phyloP scores from a whole-genome alignment of 2,329 filamentous ascomycete species.

The Cadophora malorum region DNA sequence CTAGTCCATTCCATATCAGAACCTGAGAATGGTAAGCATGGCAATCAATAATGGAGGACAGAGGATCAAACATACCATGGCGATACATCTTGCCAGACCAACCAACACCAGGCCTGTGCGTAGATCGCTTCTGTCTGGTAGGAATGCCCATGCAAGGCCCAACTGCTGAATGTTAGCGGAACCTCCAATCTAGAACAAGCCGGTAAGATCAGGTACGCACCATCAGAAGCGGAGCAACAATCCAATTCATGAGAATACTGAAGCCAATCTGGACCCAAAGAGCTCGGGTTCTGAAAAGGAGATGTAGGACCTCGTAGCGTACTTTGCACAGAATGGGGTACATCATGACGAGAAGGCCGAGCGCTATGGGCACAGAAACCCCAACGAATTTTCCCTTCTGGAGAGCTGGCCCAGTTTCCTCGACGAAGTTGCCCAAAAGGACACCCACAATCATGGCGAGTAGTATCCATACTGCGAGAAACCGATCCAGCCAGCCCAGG shows the following conservation, averaged over 20 bases:
- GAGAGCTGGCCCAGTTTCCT: constrained; percentile 58
- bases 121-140: constrained; percentile 63
- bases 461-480: constrained; percentile 66
- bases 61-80: too few species aligned
- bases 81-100: constrained; percentile 84
- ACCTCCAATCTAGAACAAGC: not conserved
- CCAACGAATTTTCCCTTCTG: constrained; percentile 67
- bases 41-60: too few species aligned
- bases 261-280: constrained; percentile 83
- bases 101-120: constrained; percentile 79
- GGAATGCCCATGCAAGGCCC: constrained; percentile 69
- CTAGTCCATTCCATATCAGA: constrained; percentile 79
- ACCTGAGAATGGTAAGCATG: too few species aligned
- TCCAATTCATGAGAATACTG: constrained; percentile 81
- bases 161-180: constrained; percentile 49
- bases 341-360: constrained; percentile 91
- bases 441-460: constrained; percentile 70
- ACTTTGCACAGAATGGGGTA: constrained; percentile 92
- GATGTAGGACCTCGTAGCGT: constrained; percentile 75
- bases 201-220: constrained; percentile 28
- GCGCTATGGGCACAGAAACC: constrained; percentile 72
- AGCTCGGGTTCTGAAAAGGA: constrained; percentile 63
- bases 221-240: constrained; percentile 84
- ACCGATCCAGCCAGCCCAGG: constrained; percentile 56
- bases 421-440: constrained; percentile 67